phyloP scores from a whole-genome alignment of 768 basidiomycete species.

The Dioszegia hungarica region DNA sequence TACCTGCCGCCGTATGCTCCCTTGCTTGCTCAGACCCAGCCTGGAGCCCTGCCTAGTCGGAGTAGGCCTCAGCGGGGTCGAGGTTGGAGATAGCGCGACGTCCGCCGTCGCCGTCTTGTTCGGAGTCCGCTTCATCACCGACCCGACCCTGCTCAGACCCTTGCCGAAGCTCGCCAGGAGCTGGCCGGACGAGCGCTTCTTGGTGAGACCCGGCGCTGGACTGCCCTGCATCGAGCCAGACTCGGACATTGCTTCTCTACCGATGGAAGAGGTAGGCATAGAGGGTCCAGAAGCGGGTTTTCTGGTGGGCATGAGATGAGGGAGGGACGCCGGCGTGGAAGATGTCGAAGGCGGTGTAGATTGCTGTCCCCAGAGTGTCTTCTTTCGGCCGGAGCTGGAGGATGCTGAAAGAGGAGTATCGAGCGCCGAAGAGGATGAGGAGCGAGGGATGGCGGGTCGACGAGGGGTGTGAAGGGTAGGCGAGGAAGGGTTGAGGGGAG shows the following conservation, averaged over 20 bases:
- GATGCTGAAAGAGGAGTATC: no score
- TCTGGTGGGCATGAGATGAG: no score
- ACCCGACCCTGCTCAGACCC: conserved; percentile 31
- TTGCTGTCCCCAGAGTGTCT: neutral
- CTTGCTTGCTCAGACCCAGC: conserved; percentile 3
- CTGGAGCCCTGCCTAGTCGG: conserved; percentile 3
- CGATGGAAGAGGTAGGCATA: no score
- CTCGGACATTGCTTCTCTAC: neutral
- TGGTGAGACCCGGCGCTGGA: neutral
- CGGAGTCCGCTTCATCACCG: conserved; percentile 24
- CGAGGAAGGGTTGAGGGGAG: neutral
- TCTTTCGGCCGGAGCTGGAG: neutral
- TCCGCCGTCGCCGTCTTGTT: neutral
- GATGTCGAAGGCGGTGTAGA: neutral
- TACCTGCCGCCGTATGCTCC: neutral
- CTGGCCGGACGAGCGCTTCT: conserved; percentile 19
- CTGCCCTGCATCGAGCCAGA: neutral
- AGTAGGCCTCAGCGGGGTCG: neutral
- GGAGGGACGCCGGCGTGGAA: neutral
- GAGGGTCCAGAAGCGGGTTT: no score
- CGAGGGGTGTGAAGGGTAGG: neutral
- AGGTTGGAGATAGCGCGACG: no score
- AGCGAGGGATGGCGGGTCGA: neutral
- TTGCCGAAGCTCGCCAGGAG: conserved; percentile 21
- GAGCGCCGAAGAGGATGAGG: no score